These are phyloP conservation scores for Cyclospora cayetanensis DNA, from an alignment of 169 alveolate genomes.

Conservation along the genomic window DNA sequence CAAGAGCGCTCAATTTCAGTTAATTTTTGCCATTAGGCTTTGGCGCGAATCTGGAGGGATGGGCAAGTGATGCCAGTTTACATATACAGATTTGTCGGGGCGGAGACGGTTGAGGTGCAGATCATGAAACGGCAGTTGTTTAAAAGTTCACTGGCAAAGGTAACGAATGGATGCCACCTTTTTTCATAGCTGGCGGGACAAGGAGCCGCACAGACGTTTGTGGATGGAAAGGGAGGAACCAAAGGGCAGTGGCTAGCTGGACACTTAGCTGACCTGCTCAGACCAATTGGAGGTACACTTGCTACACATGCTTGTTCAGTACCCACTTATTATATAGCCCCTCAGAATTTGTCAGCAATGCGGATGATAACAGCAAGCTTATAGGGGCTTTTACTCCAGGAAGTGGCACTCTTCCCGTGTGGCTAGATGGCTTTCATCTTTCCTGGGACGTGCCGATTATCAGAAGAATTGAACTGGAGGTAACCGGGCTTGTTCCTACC, in stretches of 20 bases:
- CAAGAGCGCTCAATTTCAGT: neutral
- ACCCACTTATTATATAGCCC: neutral
- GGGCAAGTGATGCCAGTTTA: slow-evolving; percentile 54
- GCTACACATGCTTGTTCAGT: neutral
- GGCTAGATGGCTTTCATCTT: slow-evolving; percentile 20
- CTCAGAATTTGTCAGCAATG: neutral
- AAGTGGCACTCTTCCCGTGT: neutral
- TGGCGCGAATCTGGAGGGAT: slow-evolving; percentile 51
- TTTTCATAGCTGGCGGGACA: neutral
- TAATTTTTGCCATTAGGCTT: neutral
- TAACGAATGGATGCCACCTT: neutral
- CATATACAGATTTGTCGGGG: slow-evolving; percentile 43
- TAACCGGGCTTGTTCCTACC: neutral
- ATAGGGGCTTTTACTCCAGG: neutral
- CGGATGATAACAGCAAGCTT: neutral
- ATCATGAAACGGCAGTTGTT: slow-evolving; percentile 1
- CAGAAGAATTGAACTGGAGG: neutral
- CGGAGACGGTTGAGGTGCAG: slow-evolving; percentile 16
- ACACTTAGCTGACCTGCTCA: neutral
- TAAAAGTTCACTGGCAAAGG: slow-evolving; percentile 30
- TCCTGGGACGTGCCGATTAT: neutral
- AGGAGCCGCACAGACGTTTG: neutral
- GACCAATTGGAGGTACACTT: neutral
- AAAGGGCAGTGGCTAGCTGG: neutral
- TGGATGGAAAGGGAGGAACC: neutral